Conservation (phyloP, 176 grass and related monocot species). For the Eremochloa ophiuroides region DNA sequence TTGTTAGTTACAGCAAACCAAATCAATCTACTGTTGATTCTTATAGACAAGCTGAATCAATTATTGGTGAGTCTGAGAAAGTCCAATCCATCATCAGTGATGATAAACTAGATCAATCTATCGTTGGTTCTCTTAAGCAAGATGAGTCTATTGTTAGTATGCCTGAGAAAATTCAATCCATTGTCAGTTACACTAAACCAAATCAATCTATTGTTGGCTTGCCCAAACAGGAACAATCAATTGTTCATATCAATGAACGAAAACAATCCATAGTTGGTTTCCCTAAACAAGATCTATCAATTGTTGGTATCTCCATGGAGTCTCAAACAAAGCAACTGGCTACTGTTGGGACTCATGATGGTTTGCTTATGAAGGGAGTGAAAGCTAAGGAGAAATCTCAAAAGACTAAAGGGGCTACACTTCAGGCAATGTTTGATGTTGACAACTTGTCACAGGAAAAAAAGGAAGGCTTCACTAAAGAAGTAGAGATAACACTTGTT, state of each 20-base stretch:
- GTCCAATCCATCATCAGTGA: slow-evolving; percentile 4
- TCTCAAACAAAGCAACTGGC: slow-evolving; percentile 22
- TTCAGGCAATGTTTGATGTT: slow-evolving; percentile 16
- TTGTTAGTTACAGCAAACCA: slow-evolving; percentile 19
- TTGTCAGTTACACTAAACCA: slow-evolving; percentile 17
- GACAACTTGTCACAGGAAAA: slow-evolving; percentile 8
- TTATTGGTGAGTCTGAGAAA: slow-evolving; percentile 6
- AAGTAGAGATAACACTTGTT: not conserved
- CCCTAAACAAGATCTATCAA: slow-evolving; percentile 8
- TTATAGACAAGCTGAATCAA: not conserved
- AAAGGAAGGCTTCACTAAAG: not conserved
- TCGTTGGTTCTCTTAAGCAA: slow-evolving; percentile 15
- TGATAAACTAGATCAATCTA: not conserved
- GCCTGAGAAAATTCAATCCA: slow-evolving; percentile 4
- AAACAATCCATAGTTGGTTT: slow-evolving; percentile 25
- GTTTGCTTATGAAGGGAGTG: not conserved
- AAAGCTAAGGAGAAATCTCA: not conserved
- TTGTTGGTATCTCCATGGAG: slow-evolving; percentile 11
- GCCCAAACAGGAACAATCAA: slow-evolving; percentile 10
- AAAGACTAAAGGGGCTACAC: not conserved
- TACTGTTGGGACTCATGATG: slow-evolving; percentile 21
- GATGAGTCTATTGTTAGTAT: slow-evolving; percentile 11
- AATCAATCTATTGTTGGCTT: slow-evolving; percentile 25
- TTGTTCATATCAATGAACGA: slow-evolving; percentile 19
- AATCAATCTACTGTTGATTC: not conserved